These are phyloP conservation scores for Colletotrichum zoysiae DNA, from an alignment of 2,329 filamentous ascomycete species.

Conservation along the genomic window DNA sequence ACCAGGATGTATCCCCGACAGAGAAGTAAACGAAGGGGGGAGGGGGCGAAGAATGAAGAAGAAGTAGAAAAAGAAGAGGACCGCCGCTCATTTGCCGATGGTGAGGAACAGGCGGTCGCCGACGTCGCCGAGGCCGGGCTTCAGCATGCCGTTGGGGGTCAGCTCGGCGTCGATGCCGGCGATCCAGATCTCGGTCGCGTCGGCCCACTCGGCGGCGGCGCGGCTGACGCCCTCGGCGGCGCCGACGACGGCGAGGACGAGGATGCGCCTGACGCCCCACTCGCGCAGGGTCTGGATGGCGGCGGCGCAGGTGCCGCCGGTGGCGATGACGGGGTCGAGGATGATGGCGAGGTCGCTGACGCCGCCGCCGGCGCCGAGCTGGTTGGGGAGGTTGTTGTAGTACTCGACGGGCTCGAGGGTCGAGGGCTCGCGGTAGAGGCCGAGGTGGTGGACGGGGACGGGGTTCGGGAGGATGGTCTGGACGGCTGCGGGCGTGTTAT, in stretches of 20 bases:
- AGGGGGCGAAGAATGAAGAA: neutral
- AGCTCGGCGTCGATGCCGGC: slow-evolving; percentile 82
- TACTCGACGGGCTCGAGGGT: slow-evolving; percentile 94
- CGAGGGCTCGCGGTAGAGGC: slow-evolving; percentile 90
- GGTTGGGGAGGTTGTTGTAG: slow-evolving; percentile 95
- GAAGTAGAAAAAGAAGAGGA: neutral
- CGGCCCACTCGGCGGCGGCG: slow-evolving; percentile 83
- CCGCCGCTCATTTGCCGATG: slow-evolving; percentile 76
- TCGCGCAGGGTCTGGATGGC: slow-evolving; percentile 90
- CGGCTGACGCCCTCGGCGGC: slow-evolving; percentile 77
- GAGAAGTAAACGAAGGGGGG: neutral
- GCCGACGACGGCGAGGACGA: slow-evolving; percentile 82
- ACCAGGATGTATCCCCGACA: neutral
- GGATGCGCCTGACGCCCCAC: slow-evolving; percentile 88
- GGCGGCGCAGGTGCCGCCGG: slow-evolving; percentile 88
- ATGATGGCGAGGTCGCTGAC: slow-evolving; percentile 78
- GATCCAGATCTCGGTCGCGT: slow-evolving; percentile 83
- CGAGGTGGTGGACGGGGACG: slow-evolving; percentile 91
- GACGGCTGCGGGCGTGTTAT: slow-evolving; percentile 66
- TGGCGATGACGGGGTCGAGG: slow-evolving; percentile 93
- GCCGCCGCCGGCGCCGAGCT: slow-evolving; percentile 58
- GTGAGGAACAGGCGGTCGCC: slow-evolving; percentile 92
- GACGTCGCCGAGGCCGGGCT: slow-evolving; percentile 89
- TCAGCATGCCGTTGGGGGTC: slow-evolving; percentile 87
- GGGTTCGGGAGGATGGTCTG: slow-evolving; percentile 84